phyloP scores from a whole-genome alignment of 305 asterid genomes.

The Petunia hybrid region DNA sequence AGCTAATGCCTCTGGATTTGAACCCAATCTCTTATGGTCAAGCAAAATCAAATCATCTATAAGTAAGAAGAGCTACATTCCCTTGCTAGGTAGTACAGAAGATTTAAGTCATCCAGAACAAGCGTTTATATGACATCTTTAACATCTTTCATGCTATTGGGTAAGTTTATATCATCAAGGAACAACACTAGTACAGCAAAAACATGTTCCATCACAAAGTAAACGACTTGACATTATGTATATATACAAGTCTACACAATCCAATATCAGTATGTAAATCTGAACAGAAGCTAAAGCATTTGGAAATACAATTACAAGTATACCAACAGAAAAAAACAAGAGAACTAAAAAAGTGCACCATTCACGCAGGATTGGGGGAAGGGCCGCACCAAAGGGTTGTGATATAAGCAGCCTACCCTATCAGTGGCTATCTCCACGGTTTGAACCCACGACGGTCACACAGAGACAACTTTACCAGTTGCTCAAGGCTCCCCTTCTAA shows the following conservation, averaged over 20 bases:
- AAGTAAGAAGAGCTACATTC: not conserved
- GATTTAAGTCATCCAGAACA: not conserved
- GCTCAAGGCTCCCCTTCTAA: no score
- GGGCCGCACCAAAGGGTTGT: no score
- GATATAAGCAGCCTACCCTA: no score
- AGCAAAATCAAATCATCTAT: not conserved
- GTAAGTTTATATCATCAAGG: constrained; percentile 4
- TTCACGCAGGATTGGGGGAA: no score
- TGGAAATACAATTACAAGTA: constrained; percentile 36
- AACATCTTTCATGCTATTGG: not conserved
- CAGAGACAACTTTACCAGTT: no score
- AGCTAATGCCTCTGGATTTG: not conserved
- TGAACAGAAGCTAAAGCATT: constrained; percentile 2
- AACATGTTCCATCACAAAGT: not conserved
- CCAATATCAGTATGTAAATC: constrained; percentile 14
- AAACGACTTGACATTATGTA: not conserved
- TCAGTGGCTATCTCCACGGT: no score
- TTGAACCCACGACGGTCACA: no score
- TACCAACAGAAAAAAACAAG: constrained; percentile 33
- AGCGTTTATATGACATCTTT: not conserved
- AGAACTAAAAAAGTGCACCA: not conserved
- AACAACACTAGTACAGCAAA: constrained; percentile 1
- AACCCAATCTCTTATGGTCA: not conserved
- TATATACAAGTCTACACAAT: constrained; percentile 20
- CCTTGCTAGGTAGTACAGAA: not conserved